These are phyloP conservation scores for Coniophora puteana DNA, from an alignment of 1,284 basidiomycete genomes.

Conservation along the genomic window DNA sequence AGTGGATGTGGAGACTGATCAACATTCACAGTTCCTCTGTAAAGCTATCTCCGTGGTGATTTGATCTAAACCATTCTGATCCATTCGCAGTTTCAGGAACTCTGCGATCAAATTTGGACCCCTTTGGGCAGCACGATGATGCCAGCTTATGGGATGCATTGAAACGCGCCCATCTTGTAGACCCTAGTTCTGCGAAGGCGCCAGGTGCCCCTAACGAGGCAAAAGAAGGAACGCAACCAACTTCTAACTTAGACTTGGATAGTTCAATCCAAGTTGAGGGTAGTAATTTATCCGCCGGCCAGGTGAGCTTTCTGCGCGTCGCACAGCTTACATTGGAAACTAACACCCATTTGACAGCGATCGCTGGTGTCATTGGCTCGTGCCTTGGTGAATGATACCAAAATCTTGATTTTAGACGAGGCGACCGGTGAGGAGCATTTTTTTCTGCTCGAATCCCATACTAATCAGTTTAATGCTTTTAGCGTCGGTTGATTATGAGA, in stretches of 20 bases:
- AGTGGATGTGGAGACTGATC: no score
- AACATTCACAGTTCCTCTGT: slow-evolving; percentile 17
- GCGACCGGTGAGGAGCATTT: slow-evolving; percentile 43
- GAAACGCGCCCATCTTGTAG: slow-evolving; percentile 74
- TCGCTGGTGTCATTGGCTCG: slow-evolving; percentile 80
- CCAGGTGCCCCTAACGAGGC: slow-evolving; percentile 9
- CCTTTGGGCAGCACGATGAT: slow-evolving; percentile 74
- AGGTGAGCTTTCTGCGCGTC: no score
- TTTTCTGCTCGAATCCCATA: neutral
- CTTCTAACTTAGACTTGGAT: slow-evolving; percentile 72
- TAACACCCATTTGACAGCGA: slow-evolving; percentile 47
- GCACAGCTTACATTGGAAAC: no score
- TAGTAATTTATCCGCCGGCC: slow-evolving; percentile 73
- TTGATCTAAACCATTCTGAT: slow-evolving; percentile 15
- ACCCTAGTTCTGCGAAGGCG: slow-evolving; percentile 26
- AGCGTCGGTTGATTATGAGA: slow-evolving; percentile 80
- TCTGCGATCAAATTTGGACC: slow-evolving; percentile 78
- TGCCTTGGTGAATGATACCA: slow-evolving; percentile 76
- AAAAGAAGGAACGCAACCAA: slow-evolving; percentile 22
- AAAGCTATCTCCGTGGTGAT: slow-evolving; percentile 1
- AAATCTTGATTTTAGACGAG: slow-evolving; percentile 78
- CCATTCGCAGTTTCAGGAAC: slow-evolving; percentile 63
- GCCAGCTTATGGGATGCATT: slow-evolving; percentile 80
- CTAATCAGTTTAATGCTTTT: slow-evolving; percentile 18
- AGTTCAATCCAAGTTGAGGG: slow-evolving; percentile 85